Evolutionary conservation across 2,329 filamentous ascomycete species (phyloP).

Genomic region (Aspergillus hortae): DNA sequence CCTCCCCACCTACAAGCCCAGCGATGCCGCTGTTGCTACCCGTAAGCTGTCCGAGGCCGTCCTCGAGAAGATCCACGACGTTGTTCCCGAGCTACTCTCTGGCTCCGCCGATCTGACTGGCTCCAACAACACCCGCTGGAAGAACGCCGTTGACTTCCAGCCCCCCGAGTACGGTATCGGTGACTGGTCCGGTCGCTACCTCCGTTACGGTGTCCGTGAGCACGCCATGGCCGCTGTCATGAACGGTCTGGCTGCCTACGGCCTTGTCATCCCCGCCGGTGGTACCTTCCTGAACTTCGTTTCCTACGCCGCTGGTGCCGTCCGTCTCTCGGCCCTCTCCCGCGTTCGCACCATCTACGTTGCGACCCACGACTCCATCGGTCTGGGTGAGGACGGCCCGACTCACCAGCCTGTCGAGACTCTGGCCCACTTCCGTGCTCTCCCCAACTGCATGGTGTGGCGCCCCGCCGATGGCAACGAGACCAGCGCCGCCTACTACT

Average conservation of each 20-base stretch:
- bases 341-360: constrained; percentile 91
- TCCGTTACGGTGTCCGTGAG: constrained; percentile 52
- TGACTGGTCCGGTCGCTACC: constrained; percentile 85
- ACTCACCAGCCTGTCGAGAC: constrained; percentile 99
- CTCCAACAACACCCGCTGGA: constrained; percentile 98
- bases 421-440: constrained; percentile 93
- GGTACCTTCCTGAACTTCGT: constrained; percentile 99
- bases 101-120: constrained; percentile 97
- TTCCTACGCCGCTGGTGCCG: constrained; percentile 91
- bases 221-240: constrained; percentile 52
- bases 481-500: constrained; percentile 95
- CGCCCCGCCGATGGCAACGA: constrained; percentile 98
- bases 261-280: constrained; percentile 86
- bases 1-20: constrained; percentile 85
- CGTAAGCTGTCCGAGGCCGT: constrained; percentile 96
- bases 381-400: constrained; percentile 96
- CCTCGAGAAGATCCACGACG: constrained; percentile 78
- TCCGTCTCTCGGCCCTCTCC: constrained; percentile 89
- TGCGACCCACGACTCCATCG: constrained; percentile 97
- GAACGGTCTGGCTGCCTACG: constrained; percentile 87
- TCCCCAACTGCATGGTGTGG: constrained; percentile 99
- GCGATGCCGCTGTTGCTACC: constrained; percentile 80
- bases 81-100: constrained; percentile 85
- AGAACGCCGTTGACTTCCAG: constrained; percentile 96
- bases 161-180: constrained; percentile 80